Evolutionary conservation across 106 monocot species (phyloP), one percentile per base, ranked within the genome.

Genomic region (Apostasia shenzhenica): DNA sequence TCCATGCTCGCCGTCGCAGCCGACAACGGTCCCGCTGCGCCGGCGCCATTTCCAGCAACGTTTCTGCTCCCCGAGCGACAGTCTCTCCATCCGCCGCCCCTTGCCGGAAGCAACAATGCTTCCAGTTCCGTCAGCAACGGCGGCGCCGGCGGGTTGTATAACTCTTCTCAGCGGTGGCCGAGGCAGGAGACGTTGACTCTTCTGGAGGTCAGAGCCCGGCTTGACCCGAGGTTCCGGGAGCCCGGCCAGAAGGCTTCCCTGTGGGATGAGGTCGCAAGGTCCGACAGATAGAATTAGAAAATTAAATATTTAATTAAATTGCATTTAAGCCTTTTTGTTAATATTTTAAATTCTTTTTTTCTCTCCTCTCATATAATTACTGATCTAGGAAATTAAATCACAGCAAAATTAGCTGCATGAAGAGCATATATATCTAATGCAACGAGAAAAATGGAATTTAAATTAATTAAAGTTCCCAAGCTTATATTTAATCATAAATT

Each of bases 261-360:
- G 7, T 93, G 88, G 92, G 88, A 93, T 65, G 83, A 88, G 66
- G 76, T 93, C 45, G 85, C 92, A n/a, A 85, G 92, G 92, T 56
- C 4, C 8, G 4, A 3, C 3, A 56, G 13, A 26, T 0, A 26
- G 26, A 26, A 26, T 26, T 26, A 26, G 26, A 26, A 26, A 26
- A 26, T 0, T 26, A 26, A 26, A 26, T 26, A 26, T 26, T 26
- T 26, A 26, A 26, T 26, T 26, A 26, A 26, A 26, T 26, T 26
- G 26, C 26, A 26, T 26, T 26, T 26, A 26, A 26, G 26, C 26
- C 26, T 26, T 26, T 26, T 26, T 26, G 0, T 26, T 26, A 26
- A 26, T 26, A 26, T 26, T 26, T 26, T 26, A 26, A 26, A 26
- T 26, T 26, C 26, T 26, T 26, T 26, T 26, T 26, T 26, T 26